Conservation (phyloP, 1,284 basidiomycete genomes). For the Pulveroboletus sp. region DNA sequence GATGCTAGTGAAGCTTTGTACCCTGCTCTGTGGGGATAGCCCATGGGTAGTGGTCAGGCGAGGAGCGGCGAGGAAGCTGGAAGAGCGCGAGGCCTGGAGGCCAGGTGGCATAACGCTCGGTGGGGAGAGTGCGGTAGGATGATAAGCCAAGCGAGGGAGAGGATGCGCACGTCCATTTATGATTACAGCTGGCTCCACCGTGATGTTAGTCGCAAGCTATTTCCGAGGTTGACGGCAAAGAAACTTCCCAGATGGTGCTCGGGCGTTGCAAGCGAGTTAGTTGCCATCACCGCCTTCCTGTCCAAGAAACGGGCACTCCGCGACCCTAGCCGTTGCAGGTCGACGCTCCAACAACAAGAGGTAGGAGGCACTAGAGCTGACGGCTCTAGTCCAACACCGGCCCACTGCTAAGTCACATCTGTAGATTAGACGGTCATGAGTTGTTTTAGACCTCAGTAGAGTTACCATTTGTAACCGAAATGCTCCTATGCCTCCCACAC, state of each 20-base stretch:
- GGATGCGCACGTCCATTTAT: neutral
- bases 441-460: too few species aligned
- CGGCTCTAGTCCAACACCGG: too few species aligned
- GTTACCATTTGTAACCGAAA: too few species aligned
- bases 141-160: neutral
- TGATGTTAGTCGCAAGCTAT: neutral
- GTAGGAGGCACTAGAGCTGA: too few species aligned
- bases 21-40: slow-evolving; percentile 20
- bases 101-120: slow-evolving; percentile 15
- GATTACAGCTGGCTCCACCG: slow-evolving; percentile 1
- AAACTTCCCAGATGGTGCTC: neutral
- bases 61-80: slow-evolving; percentile 13
- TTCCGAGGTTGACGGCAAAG: slow-evolving; percentile 4
- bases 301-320: neutral
- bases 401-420: too few species aligned
- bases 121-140: neutral
- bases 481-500: too few species aligned
- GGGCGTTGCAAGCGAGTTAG: too few species aligned
- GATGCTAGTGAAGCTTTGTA: slow-evolving; percentile 27
- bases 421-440: too few species aligned
- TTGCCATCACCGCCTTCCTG: neutral
- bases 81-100: slow-evolving; percentile 1
- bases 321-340: neutral
- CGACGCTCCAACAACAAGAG: too few species aligned
- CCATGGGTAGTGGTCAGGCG: neutral